Evolutionary conservation across 805 yeast genomes (phyloP), one percentile per base, ranked within the genome.

Genomic region (Cyberlindnera japonica): DNA sequence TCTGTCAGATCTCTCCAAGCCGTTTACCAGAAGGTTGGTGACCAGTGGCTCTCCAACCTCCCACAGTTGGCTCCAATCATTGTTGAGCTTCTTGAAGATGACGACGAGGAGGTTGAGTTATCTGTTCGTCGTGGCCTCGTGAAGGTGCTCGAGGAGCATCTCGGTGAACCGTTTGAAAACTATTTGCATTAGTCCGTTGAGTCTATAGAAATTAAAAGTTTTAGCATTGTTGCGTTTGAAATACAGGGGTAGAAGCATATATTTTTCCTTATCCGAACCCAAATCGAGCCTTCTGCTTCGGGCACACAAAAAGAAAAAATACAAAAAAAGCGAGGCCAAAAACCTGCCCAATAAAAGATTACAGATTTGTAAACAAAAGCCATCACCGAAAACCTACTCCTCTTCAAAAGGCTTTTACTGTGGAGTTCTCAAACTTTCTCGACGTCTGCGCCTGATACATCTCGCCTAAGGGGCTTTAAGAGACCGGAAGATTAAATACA

Each of bases 51-150:
- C 49, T 69, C 83, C 24, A 73, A 85, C 68, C 71, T 93, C 53
- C 99, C 99, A 18, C 96, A 90, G 58, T 74, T 93, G 52, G 95
- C 93, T 47, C 99, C 99, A 24, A 75, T 87, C 45, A 87, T 93
- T 61, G 96, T 98, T 7, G 99, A 93, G 65, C 67, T 93, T 43
- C 71, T 93, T 47, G 99, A 93, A 58, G 98, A 90, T 59, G 98
- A 93, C 45, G 95, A 90, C 48, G 99, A 93, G 62, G 79, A 75
- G 35, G 96, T 93, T 22, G 98, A 93, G 63, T 61, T 77, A 57
- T 97, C 89, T 63, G 96, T 89, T 3, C 81, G 96, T 65, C 75
- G 81, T 25, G 95, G 95, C 12, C 72, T 93, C 47, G 95, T 91
- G 8, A 87, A 85, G 55, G 96, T 86, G 6, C 81, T 93, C 43